Evolutionary conservation across 1,284 basidiomycete genomes (phyloP).

Genomic region (Trichosporon ovoides): DNA sequence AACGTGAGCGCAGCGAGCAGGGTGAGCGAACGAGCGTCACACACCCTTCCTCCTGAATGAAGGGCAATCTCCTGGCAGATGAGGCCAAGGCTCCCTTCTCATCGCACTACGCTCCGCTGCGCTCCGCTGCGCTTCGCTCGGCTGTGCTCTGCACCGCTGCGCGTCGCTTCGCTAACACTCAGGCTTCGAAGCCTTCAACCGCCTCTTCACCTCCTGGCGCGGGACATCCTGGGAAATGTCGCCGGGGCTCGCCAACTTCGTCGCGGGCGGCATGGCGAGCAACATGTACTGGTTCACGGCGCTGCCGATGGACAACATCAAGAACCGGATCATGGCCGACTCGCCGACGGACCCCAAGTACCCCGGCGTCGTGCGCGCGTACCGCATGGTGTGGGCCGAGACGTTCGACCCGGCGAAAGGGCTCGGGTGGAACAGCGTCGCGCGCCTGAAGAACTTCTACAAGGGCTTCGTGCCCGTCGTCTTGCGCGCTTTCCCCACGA

Average conservation of each 20-base stretch:
- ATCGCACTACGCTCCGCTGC: too few species aligned
- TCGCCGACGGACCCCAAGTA: constrained; percentile 41
- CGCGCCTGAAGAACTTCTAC: constrained; percentile 44
- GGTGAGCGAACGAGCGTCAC: too few species aligned
- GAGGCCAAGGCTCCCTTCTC: too few species aligned
- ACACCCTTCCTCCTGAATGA: too few species aligned
- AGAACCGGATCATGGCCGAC: constrained; percentile 49
- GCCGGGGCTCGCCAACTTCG: constrained; percentile 39
- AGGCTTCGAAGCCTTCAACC: constrained; percentile 49
- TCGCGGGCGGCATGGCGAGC: constrained; percentile 48
- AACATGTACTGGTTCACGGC: constrained; percentile 47
- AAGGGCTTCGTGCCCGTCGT: constrained; percentile 46
- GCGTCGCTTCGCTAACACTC: constrained; percentile 4
- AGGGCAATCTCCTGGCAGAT: too few species aligned
- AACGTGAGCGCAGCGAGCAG: background rate
- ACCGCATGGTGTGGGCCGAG: constrained; percentile 39
- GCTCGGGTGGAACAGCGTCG: constrained; percentile 34
- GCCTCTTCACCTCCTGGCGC: constrained; percentile 42
- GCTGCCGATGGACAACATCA: constrained; percentile 46
- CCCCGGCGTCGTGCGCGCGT: constrained; percentile 38
- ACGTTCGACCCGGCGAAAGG: constrained; percentile 29
- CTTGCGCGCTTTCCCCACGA: constrained; percentile 47
- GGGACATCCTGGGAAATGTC: constrained; percentile 46
- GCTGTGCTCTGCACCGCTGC: too few species aligned
- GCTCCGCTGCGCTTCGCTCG: too few species aligned